Conservation (phyloP, 208 protist genomes). For the Herpetomonas muscarum region DNA sequence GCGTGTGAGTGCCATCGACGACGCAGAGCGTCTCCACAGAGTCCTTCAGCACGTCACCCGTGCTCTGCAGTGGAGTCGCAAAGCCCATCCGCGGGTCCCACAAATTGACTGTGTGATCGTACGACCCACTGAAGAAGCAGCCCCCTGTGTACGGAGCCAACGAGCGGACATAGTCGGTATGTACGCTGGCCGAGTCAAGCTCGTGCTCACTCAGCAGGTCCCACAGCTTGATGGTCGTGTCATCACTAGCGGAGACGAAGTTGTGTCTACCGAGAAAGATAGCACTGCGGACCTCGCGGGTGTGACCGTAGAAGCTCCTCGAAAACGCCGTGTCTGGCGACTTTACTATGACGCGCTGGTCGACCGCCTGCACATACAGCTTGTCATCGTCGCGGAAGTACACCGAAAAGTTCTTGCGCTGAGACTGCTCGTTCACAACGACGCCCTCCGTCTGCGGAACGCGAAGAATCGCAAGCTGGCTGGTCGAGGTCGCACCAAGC, state of each 20-base stretch:
- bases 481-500: constrained; percentile 68
- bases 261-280: constrained; percentile 70
- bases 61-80: constrained; percentile 43
- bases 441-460: constrained; percentile 73
- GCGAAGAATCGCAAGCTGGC: constrained; percentile 74
- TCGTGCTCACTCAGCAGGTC: constrained; percentile 66
- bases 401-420: constrained; percentile 69
- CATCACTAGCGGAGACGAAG: constrained; percentile 81
- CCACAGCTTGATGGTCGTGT: constrained; percentile 82
- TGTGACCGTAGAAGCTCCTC: constrained; percentile 72
- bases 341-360: constrained; percentile 70
- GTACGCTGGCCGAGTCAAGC: constrained; percentile 36
- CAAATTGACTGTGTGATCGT: constrained; percentile 78
- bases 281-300: constrained; percentile 65
- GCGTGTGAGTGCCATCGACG: constrained; percentile 20
- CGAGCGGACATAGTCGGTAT: constrained; percentile 83
- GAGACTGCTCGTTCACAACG: constrained; percentile 76
- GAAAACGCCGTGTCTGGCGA: constrained; percentile 83
- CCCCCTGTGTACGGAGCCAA: constrained; percentile 54
- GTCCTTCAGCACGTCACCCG: constrained; percentile 14
- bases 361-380: constrained; percentile 66
- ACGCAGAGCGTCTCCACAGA: constrained; percentile 65
- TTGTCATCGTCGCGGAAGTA: constrained; percentile 80
- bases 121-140: constrained; percentile 79
- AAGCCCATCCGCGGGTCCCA: constrained; percentile 75